Conservation (phyloP, 2,329 filamentous ascomycete species). For the Cryphonectria radicalis region DNA sequence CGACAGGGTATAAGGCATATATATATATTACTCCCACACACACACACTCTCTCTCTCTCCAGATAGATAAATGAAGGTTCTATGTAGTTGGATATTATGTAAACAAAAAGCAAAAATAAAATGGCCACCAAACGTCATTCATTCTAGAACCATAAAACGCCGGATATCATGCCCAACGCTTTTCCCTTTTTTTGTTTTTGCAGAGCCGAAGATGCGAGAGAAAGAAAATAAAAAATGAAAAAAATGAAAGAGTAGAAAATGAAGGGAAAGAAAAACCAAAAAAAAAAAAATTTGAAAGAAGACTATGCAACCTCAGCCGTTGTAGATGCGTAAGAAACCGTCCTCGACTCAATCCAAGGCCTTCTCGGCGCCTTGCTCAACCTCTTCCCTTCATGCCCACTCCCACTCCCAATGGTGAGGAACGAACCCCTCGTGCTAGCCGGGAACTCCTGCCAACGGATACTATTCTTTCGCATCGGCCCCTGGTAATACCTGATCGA, state of each 20-base stretch:
- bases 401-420: conserved; percentile 15
- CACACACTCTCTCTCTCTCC: background rate
- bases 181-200: background rate
- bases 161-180: conserved; percentile 5
- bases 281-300: too few species aligned
- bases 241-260: background rate
- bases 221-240: background rate
- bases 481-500: conserved; percentile 1
- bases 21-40: background rate
- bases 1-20: background rate
- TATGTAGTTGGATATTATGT: background rate
- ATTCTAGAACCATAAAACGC: background rate
- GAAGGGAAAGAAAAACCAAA: background rate
- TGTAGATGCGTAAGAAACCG: conserved; percentile 24
- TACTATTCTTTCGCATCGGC: conserved; percentile 24
- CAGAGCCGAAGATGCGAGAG: background rate
- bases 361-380: conserved; percentile 26
- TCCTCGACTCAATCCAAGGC: conserved; percentile 28
- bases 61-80: background rate
- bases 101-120: background rate
- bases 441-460: conserved; percentile 30
- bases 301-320: background rate
- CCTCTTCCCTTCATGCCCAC: conserved; percentile 25
- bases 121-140: background rate
- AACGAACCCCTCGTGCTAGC: conserved; percentile 25